A percentile compares a stretch with the other conserved stretches of the same genome.
phyloP scores from a whole-genome alignment of 352 stramenopile genomes.

The Globisporangium nodosum region DNA sequence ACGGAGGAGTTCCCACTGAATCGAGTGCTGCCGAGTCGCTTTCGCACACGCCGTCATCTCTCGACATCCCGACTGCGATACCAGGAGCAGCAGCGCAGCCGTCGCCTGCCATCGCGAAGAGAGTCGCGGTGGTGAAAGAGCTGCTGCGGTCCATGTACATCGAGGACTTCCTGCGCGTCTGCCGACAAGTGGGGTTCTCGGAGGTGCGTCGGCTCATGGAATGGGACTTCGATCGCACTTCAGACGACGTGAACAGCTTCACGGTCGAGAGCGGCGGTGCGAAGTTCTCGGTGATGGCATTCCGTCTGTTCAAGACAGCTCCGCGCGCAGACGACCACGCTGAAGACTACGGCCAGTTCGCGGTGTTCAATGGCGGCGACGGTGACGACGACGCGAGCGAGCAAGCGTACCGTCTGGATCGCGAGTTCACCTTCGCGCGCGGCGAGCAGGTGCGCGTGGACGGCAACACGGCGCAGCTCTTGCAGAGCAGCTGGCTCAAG shows the following conservation, averaged over 20 bases:
- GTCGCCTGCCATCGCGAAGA: neutral
- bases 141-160: conserved; percentile 20
- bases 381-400: neutral
- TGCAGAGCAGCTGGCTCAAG: conserved; percentile 4
- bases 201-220: conserved; percentile 14
- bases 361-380: conserved; percentile 24
- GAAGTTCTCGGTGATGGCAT: conserved; percentile 22
- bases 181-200: conserved; percentile 26
- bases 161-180: conserved; percentile 40
- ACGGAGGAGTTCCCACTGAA: neutral
- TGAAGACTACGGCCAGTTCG: conserved; percentile 55
- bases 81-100: neutral
- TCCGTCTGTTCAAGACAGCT: conserved; percentile 37
- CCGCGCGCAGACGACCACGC: conserved; percentile 26
- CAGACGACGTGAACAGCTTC: neutral
- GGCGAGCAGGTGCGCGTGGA: conserved; percentile 1
- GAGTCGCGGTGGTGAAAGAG: neutral
- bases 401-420: neutral
- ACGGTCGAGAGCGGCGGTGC: neutral
- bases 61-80: neutral
- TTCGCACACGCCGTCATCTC: neutral
- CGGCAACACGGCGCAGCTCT: conserved; percentile 6
- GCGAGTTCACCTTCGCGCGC: neutral
- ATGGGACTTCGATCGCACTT: neutral
- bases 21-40: no score